phyloP scores from a whole-genome alignment of 306 rosid species.

The Astragalus glycyphyllos region DNA sequence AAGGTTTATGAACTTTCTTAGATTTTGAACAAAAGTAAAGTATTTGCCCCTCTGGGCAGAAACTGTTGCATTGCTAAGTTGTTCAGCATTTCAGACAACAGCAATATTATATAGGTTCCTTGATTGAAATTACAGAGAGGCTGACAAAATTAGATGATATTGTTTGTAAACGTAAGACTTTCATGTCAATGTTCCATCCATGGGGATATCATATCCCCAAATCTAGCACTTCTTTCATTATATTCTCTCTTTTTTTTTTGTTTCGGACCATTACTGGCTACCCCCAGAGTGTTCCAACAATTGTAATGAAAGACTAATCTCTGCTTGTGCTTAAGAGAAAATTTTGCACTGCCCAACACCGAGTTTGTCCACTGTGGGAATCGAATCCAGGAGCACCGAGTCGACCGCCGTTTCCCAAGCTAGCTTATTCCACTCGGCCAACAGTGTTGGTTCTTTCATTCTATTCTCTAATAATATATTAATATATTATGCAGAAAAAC shows the following conservation, averaged over 20 bases:
- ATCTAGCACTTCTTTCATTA: too few species aligned
- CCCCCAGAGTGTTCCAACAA: too few species aligned
- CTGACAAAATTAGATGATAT: constrained; percentile 7
- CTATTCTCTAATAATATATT: constrained; percentile 22
- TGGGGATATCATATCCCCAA: background rate
- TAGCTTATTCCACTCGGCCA: too few species aligned
- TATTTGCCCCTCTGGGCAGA: background rate
- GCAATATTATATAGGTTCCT: too few species aligned
- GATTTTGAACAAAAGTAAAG: background rate
- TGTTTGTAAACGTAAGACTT: background rate
- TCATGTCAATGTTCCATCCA: background rate
- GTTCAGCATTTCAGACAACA: background rate
- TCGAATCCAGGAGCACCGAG: too few species aligned
- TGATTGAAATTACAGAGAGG: background rate
- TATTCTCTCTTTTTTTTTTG: too few species aligned
- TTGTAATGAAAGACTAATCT: too few species aligned
- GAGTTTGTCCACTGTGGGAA: too few species aligned
- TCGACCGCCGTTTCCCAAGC: too few species aligned
- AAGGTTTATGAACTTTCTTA: background rate
- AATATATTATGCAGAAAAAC: constrained; percentile 26
- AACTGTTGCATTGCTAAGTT: constrained; percentile 3
- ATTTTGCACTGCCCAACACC: too few species aligned
- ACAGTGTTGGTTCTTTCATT: constrained; percentile 32
- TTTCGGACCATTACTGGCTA: too few species aligned
- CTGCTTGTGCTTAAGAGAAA: too few species aligned